A percentile compares a stretch with the other conserved stretches of the same genome.
Conservation (phyloP, 2,329 filamentous ascomycete species). For the Didymella segeticola region DNA sequence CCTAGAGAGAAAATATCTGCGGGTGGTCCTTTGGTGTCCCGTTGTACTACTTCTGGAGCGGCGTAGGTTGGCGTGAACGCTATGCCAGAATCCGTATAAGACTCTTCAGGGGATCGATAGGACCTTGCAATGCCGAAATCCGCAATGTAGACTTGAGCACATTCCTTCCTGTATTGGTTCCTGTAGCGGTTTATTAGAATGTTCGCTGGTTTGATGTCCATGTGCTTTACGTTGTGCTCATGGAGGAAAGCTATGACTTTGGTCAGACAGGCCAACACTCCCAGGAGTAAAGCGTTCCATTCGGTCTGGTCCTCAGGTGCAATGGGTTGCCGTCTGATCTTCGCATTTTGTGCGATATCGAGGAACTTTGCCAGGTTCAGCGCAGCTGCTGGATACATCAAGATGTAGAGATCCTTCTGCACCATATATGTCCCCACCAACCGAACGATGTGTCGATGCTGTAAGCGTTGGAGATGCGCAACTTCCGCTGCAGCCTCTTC, state of each 20-base stretch:
- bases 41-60: constrained; percentile 6
- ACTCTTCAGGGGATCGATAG: constrained; percentile 5
- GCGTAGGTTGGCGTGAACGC: constrained; percentile 3
- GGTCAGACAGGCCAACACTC: constrained; percentile 22
- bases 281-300: no score
- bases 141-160: constrained; percentile 27
- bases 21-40: constrained; percentile 18
- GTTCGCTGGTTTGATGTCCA: constrained; percentile 39
- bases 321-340: no score
- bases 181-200: constrained; percentile 19
- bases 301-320: no score
- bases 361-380: constrained; percentile 27
- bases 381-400: constrained; percentile 28
- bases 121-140: constrained; percentile 34
- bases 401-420: constrained; percentile 27
- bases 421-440: constrained; percentile 1
- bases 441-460: constrained; percentile 28
- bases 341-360: no score
- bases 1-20: constrained; percentile 36
- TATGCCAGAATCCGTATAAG: neutral
- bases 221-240: constrained; percentile 25
- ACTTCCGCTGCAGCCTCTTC: constrained; percentile 31
- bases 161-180: neutral
- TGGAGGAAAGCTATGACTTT: constrained; percentile 26
- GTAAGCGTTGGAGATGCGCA: constrained; percentile 22